A percentile compares a stretch with the other conserved stretches of the same genome.
Evolutionary conservation across 2,329 filamentous ascomycete species (phyloP).

Genomic region (Lachnellula hyalina): DNA sequence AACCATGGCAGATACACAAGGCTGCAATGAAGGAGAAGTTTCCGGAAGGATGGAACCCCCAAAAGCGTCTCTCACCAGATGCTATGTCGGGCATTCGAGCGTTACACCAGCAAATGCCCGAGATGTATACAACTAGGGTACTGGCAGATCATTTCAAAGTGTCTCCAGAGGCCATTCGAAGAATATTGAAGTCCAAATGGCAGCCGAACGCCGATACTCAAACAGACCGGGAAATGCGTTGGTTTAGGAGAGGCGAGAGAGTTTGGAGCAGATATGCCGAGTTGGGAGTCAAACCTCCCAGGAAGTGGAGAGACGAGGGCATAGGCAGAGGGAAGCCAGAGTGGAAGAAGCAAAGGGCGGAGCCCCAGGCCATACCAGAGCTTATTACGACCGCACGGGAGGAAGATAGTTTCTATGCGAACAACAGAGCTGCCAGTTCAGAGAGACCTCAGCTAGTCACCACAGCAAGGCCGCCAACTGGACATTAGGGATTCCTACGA

Average conservation of each 20-base stretch:
- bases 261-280: slow-evolving; percentile 57
- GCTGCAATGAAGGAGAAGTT: slow-evolving; percentile 71
- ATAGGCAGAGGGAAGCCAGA: slow-evolving; percentile 29
- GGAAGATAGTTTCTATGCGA: slow-evolving; percentile 1
- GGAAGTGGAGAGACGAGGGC: slow-evolving; percentile 46
- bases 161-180: slow-evolving; percentile 79
- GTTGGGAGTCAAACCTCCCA: slow-evolving; percentile 56
- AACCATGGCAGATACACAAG: slow-evolving; percentile 73
- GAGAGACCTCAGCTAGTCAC: slow-evolving; percentile 7
- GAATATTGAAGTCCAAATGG: slow-evolving; percentile 81
- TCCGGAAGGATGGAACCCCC: slow-evolving; percentile 72
- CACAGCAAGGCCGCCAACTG: neutral
- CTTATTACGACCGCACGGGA: slow-evolving; percentile 19
- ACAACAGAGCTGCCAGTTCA: neutral
- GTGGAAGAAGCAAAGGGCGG: slow-evolving; percentile 11
- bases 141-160: slow-evolving; percentile 77
- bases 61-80: slow-evolving; percentile 85
- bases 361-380: slow-evolving; percentile 7
- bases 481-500: neutral
- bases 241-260: slow-evolving; percentile 54
- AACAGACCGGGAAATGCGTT: slow-evolving; percentile 51
- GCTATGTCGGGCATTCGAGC: slow-evolving; percentile 85
- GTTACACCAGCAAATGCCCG: slow-evolving; percentile 71
- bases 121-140: slow-evolving; percentile 66
- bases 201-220: slow-evolving; percentile 53